These are phyloP conservation scores for Mycosarcoma mackinlayi DNA, from an alignment of 1,284 basidiomycete genomes.

Conservation along the genomic window DNA sequence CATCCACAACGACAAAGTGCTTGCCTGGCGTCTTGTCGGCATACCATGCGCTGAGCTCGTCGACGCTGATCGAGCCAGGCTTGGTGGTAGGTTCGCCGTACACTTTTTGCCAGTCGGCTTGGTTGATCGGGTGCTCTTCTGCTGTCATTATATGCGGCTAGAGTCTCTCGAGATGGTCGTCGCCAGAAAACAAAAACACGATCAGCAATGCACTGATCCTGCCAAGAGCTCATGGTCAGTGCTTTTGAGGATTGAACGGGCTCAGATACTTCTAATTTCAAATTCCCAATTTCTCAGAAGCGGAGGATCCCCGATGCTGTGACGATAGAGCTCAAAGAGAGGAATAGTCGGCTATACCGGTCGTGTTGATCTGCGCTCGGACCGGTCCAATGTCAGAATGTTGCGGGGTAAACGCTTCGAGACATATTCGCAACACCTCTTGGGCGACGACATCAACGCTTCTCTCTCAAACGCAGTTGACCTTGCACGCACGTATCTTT, in stretches of 20 bases:
- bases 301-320: not conserved
- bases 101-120: slow-evolving; percentile 36
- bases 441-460: slow-evolving; percentile 5
- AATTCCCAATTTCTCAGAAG: slow-evolving; percentile 17
- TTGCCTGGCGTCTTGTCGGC: slow-evolving; percentile 30
- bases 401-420: slow-evolving; percentile 26
- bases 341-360: slow-evolving; percentile 25
- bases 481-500: too few relatives aligned
- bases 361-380: slow-evolving; percentile 1
- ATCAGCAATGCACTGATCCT: too few relatives aligned
- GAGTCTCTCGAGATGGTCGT: slow-evolving; percentile 2
- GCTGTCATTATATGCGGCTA: slow-evolving; percentile 5
- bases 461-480: not conserved
- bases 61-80: slow-evolving; percentile 42
- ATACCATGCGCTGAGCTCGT: slow-evolving; percentile 41
- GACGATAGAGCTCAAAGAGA: too few relatives aligned
- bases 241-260: not conserved
- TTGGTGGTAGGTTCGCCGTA: slow-evolving; percentile 38
- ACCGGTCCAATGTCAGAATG: not conserved
- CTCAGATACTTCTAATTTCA: too few relatives aligned
- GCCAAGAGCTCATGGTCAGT: too few relatives aligned
- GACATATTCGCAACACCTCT: not conserved
- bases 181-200: not conserved
- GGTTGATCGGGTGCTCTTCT: slow-evolving; percentile 44
- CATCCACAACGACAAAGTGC: slow-evolving; percentile 57